Percentiles rank a stretch among this genome's conserved stretches.
These are phyloP conservation scores for Arbutus unedo DNA, from an alignment of 148 eudicot genomes.

Conservation along the genomic window DNA sequence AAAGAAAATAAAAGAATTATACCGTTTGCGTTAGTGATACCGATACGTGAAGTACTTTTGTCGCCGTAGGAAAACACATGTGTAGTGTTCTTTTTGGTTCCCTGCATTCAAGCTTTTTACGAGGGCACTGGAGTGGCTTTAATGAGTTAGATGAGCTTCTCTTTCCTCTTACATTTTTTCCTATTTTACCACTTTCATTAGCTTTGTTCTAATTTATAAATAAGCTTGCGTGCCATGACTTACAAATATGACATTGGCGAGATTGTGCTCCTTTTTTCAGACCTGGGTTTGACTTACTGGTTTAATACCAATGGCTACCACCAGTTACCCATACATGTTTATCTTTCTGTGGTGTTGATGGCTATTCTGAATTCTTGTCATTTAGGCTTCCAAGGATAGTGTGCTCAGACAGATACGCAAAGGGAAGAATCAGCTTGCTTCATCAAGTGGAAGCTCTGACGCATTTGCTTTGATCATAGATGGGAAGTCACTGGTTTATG, in stretches of 20 bases:
- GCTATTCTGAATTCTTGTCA: background rate
- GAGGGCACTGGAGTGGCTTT: background rate
- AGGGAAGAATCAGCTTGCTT: slow-evolving; percentile 42
- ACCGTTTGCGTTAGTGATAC: background rate
- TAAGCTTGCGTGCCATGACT: slow-evolving; percentile 9
- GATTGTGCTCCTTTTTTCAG: slow-evolving; percentile 8
- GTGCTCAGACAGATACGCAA: slow-evolving; percentile 59
- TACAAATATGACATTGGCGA: background rate
- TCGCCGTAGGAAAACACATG: background rate
- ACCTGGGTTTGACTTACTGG: background rate
- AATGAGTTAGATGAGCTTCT: background rate
- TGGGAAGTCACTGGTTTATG: slow-evolving; percentile 83
- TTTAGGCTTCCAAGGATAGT: slow-evolving; percentile 63
- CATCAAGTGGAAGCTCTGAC: slow-evolving; percentile 37
- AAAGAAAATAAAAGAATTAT: background rate
- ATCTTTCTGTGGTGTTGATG: background rate
- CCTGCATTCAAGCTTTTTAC: background rate
- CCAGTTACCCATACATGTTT: background rate
- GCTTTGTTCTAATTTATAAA: background rate
- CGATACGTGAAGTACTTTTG: background rate
- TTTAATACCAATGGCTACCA: background rate
- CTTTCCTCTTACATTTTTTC: background rate
- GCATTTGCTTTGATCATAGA: slow-evolving; percentile 87
- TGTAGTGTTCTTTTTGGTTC: background rate
- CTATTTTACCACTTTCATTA: background rate